These are phyloP conservation scores for Aureobasidium subglaciale DNA, from an alignment of 2,329 filamentous ascomycete species.

Conservation along the genomic window DNA sequence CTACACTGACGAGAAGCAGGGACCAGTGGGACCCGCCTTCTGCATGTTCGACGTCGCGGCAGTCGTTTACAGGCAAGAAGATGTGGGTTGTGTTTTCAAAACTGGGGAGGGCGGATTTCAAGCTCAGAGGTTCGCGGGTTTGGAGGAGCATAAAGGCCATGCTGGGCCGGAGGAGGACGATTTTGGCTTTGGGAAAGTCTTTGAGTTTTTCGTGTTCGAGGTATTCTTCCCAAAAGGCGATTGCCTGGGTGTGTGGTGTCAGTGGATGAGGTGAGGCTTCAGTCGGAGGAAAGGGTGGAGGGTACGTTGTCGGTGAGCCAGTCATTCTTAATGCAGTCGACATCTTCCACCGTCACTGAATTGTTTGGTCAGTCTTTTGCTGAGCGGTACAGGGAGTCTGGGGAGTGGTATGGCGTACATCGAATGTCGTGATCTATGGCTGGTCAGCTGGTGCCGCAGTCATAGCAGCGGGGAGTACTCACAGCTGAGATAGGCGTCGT, in stretches of 20 bases:
- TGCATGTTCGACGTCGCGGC: conserved; percentile 63
- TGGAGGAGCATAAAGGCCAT: conserved; percentile 91
- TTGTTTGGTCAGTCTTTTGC: conserved; percentile 18
- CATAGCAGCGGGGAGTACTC: conserved; percentile 33
- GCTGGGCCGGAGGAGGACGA: conserved; percentile 82
- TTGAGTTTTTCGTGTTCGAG: conserved; percentile 83
- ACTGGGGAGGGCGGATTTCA: conserved; percentile 66
- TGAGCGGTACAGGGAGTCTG: background rate
- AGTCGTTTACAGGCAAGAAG: conserved; percentile 94
- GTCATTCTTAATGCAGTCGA: conserved; percentile 80
- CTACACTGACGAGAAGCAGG: conserved; percentile 76
- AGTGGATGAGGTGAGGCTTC: background rate
- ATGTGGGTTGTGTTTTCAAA: conserved; percentile 80
- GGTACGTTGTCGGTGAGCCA: conserved; percentile 94
- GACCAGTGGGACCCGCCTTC: conserved; percentile 96
- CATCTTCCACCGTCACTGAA: conserved; percentile 78
- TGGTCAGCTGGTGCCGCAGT: conserved; percentile 21
- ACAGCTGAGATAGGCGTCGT: conserved; percentile 66
- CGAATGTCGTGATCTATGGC: conserved; percentile 57
- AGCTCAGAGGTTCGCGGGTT: conserved; percentile 49
- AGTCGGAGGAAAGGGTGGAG: background rate
- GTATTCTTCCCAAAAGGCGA: conserved; percentile 96
- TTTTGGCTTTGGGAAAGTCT: conserved; percentile 73
- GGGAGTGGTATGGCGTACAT: conserved; percentile 39
- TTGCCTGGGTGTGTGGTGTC: conserved; percentile 54